These are phyloP conservation scores for Coprinopsis sp. DNA, from an alignment of 768 basidiomycete species.

Conservation along the genomic window DNA sequence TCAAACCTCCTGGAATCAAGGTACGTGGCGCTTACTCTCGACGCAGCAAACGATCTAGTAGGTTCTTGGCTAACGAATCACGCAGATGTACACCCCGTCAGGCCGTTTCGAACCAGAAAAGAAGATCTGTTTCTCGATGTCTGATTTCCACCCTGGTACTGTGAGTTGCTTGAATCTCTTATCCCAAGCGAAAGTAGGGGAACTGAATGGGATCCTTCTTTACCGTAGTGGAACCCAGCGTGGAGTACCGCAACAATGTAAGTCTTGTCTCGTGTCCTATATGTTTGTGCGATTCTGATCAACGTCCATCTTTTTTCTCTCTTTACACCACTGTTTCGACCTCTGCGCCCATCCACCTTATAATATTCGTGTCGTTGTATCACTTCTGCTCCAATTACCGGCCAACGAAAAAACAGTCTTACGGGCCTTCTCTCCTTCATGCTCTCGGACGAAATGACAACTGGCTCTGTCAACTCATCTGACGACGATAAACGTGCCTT, in stretches of 20 bases:
- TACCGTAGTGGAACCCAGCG: constrained; percentile 82
- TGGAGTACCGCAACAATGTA: constrained; percentile 95
- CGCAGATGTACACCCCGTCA: constrained; percentile 90
- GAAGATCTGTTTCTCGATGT: constrained; percentile 99
- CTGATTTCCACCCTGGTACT: constrained; percentile 87
- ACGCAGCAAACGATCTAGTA: constrained; percentile 10
- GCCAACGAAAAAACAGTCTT: too few relatives aligned
- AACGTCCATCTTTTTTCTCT: too few relatives aligned
- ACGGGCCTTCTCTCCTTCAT: constrained; percentile 94
- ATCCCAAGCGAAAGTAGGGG: neutral
- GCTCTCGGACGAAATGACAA: constrained; percentile 95
- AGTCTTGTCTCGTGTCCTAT: constrained; percentile 27
- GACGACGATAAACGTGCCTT: constrained; percentile 74
- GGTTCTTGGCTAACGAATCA: neutral
- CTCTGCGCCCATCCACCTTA: too few relatives aligned
- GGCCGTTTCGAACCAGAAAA: constrained; percentile 88
- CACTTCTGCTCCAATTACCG: too few relatives aligned
- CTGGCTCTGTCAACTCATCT: constrained; percentile 80
- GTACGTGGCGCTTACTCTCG: constrained; percentile 36
- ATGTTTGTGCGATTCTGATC: constrained; percentile 2
- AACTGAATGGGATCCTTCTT: neutral
- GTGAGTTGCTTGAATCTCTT: too few relatives aligned
- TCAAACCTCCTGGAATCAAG: constrained; percentile 97
- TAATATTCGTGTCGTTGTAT: too few relatives aligned
- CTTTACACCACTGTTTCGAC: too few relatives aligned